Percentiles rank a stretch among this genome's conserved stretches.
Evolutionary conservation across 2,329 filamentous ascomycete species (phyloP).

Genomic region (Rutstroemia sydowiana): DNA sequence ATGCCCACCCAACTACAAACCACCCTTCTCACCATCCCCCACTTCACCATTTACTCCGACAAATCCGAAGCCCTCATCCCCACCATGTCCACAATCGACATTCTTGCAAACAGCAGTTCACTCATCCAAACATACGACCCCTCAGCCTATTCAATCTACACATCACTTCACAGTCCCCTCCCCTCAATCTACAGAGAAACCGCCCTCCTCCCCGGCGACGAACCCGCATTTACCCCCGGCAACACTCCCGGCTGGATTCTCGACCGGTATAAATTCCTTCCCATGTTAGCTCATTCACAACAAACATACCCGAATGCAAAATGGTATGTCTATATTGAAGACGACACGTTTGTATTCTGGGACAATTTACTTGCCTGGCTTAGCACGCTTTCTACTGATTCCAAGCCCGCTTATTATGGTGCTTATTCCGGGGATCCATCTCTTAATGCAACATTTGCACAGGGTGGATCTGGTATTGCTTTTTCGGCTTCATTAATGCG

Average conservation of each 20-base stretch:
- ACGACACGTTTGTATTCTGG: constrained; percentile 12
- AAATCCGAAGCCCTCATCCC: background rate
- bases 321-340: constrained; percentile 15
- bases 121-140: constrained; percentile 4
- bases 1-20: constrained; percentile 12
- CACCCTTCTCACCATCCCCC: background rate
- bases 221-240: background rate
- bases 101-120: constrained; percentile 6
- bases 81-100: background rate
- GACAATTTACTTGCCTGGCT: constrained; percentile 3
- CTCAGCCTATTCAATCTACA: constrained; percentile 1
- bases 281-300: constrained; percentile 10
- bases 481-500: constrained; percentile 11
- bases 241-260: constrained; percentile 8
- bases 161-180: background rate
- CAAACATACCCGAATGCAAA: constrained; percentile 4
- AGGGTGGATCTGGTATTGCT: constrained; percentile 11
- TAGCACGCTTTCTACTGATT: constrained; percentile 1
- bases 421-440: constrained; percentile 3
- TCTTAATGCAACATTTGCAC: constrained; percentile 7
- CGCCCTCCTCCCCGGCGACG: constrained; percentile 9
- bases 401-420: constrained; percentile 8
- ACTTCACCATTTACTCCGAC: constrained; percentile 1
- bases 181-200: constrained; percentile 10
- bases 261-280: constrained; percentile 14